A percentile compares a stretch with the other conserved stretches of the same genome.
Evolutionary conservation across 2,329 filamentous ascomycete species (phyloP).

Genomic region (Lachnellula arida): DNA sequence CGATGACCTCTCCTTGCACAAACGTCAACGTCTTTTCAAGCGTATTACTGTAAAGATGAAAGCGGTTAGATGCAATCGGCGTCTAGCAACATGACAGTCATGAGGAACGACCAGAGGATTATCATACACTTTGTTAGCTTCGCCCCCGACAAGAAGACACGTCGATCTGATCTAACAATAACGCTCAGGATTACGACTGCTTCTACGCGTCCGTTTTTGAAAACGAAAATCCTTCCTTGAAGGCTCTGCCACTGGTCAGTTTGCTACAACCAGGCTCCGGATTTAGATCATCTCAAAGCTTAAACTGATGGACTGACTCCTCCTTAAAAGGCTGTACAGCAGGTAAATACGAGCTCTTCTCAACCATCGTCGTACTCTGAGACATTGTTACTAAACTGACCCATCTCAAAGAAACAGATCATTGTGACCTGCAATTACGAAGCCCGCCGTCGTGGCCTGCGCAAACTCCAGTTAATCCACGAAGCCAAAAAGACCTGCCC

Average conservation of each 20-base stretch:
- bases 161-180: slow-evolving; percentile 7
- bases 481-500: slow-evolving; percentile 79
- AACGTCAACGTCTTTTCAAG: neutral
- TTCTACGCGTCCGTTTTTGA: slow-evolving; percentile 91
- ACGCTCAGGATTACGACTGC: slow-evolving; percentile 69
- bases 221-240: slow-evolving; percentile 69
- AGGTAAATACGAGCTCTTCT: slow-evolving; percentile 17
- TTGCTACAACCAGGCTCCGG: slow-evolving; percentile 30
- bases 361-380: slow-evolving; percentile 1
- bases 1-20: neutral
- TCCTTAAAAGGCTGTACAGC: slow-evolving; percentile 28
- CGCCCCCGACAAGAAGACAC: slow-evolving; percentile 10
- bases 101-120: slow-evolving; percentile 58
- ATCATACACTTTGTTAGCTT: slow-evolving; percentile 72
- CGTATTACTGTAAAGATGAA: neutral
- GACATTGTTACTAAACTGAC: neutral
- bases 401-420: slow-evolving; percentile 73
- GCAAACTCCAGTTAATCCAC: slow-evolving; percentile 79
- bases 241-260: slow-evolving; percentile 69
- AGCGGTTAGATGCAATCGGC: neutral
- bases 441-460: slow-evolving; percentile 66
- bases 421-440: slow-evolving; percentile 93
- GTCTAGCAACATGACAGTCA: neutral
- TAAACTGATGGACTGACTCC: slow-evolving; percentile 8
- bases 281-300: neutral